Evolutionary conservation across 2,329 filamentous ascomycete genomes (phyloP), one percentile per base, ranked within the genome.

Genomic region (Chrysosporium queenslandicum): DNA sequence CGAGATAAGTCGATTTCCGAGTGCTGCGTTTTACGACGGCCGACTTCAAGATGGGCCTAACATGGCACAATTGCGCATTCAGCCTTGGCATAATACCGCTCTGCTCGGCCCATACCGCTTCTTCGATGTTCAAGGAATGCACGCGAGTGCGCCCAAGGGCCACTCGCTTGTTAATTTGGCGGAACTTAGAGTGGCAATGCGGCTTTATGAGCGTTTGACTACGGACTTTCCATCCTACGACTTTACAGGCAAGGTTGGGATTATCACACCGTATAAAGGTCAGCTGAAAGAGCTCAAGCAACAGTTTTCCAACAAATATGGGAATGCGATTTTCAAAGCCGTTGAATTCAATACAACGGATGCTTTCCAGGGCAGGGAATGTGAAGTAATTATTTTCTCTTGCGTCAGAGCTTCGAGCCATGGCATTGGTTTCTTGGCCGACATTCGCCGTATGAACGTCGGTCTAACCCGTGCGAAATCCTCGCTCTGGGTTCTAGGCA

Each of bases 311-410:
- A 72, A 77, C 12, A 76, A 76, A 40, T 97, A 86, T 63, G 89
- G 91, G 32, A 80, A 86, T 2, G 70, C 68, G 0, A 89, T 98
- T 58, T 77, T 83, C 21, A 83, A 86, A 29, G 78, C 79, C 18
- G 85, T 98, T 58, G 94, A 98, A 59, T 98, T 98, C 78, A 98
- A 98, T 68, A 98, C 92, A 0, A 98, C 92, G 0, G 92, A 98
- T 71, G 94, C 92, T 16, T 98, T 96, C 68, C 89, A 98, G 68
- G 92, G 92, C 57, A 83, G 94, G 59, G 92, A 98, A 69, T 92
- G 89, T 63, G 92, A 98, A 65, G 85, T 98, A 57, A 97, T 98
- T 68, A 97, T 98, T 58, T 98, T 98, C 73, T 97, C 92, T 37
- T 98, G 94, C 68, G 92, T 98, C 56, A 84, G 92, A 72, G 91